A percentile compares a stretch with the other conserved stretches of the same genome.
phyloP scores from a whole-genome alignment of 306 rosid species.

The Lathyrus oleraceus region DNA sequence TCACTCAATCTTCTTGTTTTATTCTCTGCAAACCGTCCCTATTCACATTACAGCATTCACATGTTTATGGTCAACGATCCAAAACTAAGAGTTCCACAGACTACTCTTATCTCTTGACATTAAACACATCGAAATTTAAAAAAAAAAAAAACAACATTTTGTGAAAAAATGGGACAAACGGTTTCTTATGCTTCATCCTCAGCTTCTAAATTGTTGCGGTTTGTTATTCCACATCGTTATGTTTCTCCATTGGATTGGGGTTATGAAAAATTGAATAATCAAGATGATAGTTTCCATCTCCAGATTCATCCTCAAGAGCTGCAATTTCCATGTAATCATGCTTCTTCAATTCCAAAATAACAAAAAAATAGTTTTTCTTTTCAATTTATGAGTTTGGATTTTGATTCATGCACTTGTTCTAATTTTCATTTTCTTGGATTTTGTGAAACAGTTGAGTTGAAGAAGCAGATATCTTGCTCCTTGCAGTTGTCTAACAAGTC shows the following conservation, averaged over 20 bases:
- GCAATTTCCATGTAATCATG: slow-evolving; percentile 66
- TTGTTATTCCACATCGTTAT: not conserved
- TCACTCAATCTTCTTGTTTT: not conserved
- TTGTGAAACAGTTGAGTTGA: slow-evolving; percentile 61
- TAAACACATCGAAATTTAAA: too few species aligned
- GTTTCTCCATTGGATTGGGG: not conserved
- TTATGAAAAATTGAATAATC: not conserved
- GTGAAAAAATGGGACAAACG: not conserved
- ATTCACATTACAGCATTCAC: not conserved
- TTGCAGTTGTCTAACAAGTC: slow-evolving; percentile 68
- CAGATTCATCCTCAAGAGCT: slow-evolving; percentile 77
- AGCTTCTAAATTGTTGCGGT: not conserved
- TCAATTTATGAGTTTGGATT: too few species aligned
- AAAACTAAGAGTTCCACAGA: not conserved
- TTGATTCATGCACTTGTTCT: not conserved
- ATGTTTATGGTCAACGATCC: not conserved
- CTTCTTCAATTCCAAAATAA: not conserved
- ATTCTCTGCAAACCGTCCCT: not conserved
- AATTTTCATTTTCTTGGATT: not conserved
- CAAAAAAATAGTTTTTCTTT: too few species aligned
- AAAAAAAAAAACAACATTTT: not conserved
- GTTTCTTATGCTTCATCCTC: not conserved
- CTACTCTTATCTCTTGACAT: not conserved
- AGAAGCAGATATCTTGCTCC: slow-evolving; percentile 87
- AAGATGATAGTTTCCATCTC: slow-evolving; percentile 26